Conservation (phyloP, 1,284 basidiomycete species). For the Tylopilus orsonianus region DNA sequence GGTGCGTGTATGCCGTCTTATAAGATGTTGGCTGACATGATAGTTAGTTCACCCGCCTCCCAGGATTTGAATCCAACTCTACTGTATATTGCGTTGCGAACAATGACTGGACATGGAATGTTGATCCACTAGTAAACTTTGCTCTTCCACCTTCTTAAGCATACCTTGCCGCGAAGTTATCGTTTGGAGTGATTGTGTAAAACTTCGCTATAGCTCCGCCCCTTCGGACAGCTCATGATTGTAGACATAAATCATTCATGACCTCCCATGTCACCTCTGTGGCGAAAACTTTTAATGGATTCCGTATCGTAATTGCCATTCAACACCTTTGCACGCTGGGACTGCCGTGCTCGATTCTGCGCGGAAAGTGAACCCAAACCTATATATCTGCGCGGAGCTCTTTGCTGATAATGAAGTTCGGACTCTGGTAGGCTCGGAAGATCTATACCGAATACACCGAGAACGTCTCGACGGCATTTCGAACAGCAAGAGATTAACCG, state of each 20-base stretch:
- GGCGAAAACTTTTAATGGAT: conserved; percentile 87
- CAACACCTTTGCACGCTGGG: conserved; percentile 94
- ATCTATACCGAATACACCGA: conserved; percentile 41
- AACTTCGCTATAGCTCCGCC: conserved; percentile 85
- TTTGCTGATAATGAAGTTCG: conserved; percentile 90
- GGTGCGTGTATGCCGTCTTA: conserved; percentile 42
- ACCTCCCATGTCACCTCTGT: conserved; percentile 80
- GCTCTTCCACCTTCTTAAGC: conserved; percentile 94
- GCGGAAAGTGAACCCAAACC: conserved; percentile 82
- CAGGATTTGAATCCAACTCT: conserved; percentile 61
- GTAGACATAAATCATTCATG: conserved; percentile 95
- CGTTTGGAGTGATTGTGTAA: conserved; percentile 97
- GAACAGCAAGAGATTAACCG: conserved; percentile 1
- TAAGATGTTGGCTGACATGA: conserved; percentile 10
- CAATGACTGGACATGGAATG: conserved; percentile 99
- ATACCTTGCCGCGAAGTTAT: conserved; percentile 96
- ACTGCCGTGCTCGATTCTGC: conserved; percentile 90
- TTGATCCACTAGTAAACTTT: conserved; percentile 93
- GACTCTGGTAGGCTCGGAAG: conserved; percentile 31
- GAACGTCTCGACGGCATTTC: conserved; percentile 35
- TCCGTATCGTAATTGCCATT: conserved; percentile 98
- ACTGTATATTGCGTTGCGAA: conserved; percentile 84
- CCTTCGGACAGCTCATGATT: conserved; percentile 90
- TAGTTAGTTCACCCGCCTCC: conserved; percentile 71
- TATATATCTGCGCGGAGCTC: conserved; percentile 95